These are phyloP conservation scores for Turritis glabra DNA, from an alignment of 345 rosid genomes.

Conservation along the genomic window DNA sequence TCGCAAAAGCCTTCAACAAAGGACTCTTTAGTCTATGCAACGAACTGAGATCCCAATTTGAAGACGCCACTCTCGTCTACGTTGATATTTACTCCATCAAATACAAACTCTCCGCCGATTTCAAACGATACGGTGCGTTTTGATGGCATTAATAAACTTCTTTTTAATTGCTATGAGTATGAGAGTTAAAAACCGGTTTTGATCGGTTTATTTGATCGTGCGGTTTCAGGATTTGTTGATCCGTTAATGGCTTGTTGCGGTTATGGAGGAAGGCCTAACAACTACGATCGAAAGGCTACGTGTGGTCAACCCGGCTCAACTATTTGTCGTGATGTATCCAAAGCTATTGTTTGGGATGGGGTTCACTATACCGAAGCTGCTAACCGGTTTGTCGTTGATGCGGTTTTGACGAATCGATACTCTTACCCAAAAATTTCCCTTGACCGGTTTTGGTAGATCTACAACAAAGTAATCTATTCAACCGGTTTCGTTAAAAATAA, in stretches of 20 bases:
- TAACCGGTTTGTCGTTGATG: conserved; percentile 49
- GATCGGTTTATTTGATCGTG: neutral
- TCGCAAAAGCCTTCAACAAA: conserved; percentile 52
- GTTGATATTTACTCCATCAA: conserved; percentile 60
- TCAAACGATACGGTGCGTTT: conserved; percentile 44
- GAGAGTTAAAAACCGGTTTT: neutral
- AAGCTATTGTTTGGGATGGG: conserved; percentile 65
- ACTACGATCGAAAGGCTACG: conserved; percentile 40
- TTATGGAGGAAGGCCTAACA: conserved; percentile 55
- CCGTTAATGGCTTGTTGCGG: conserved; percentile 63
- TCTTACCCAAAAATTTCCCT: conserved; percentile 53
- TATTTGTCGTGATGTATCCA: conserved; percentile 44
- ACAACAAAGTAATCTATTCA: neutral
- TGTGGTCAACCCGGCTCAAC: conserved; percentile 52
- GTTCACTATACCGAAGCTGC: conserved; percentile 77
- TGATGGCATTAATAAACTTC: neutral
- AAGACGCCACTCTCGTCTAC: conserved; percentile 51
- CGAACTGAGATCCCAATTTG: conserved; percentile 47
- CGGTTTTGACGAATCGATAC: conserved; percentile 44
- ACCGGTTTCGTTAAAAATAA: neutral
- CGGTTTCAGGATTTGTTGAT: conserved; percentile 51
- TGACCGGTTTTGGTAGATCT: conserved; percentile 47
- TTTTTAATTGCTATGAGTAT: neutral
- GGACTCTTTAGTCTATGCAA: conserved; percentile 45
- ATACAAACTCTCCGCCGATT: conserved; percentile 50